Percentiles rank a stretch among this genome's conserved stretches.
Conservation (phyloP, 805 yeast species). For the Clavispora santaluciae region DNA sequence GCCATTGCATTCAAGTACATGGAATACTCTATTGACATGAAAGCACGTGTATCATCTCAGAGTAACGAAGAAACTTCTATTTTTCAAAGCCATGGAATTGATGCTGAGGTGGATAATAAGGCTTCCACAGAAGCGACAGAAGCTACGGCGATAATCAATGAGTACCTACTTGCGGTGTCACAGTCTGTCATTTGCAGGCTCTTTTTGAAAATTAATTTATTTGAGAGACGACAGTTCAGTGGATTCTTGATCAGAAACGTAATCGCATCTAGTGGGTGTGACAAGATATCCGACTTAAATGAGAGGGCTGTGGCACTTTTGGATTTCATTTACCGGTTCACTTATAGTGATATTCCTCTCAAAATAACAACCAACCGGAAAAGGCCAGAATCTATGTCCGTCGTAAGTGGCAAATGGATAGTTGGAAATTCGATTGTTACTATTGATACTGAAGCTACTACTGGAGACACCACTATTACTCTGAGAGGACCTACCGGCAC, state of each 20-base stretch:
- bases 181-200: constrained; percentile 65
- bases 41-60: constrained; percentile 5
- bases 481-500: constrained; percentile 68
- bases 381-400: not conserved
- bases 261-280: constrained; percentile 25
- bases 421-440: constrained; percentile 54
- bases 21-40: constrained; percentile 58
- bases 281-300: constrained; percentile 28
- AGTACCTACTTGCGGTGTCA: constrained; percentile 59
- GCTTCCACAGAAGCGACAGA: constrained; percentile 49
- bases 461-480: constrained; percentile 49
- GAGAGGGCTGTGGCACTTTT: constrained; percentile 57
- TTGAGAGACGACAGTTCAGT: constrained; percentile 55
- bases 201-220: constrained; percentile 60
- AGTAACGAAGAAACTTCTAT: not conserved
- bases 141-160: constrained; percentile 48
- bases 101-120: constrained; percentile 46
- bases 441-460: constrained; percentile 46
- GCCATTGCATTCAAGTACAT: constrained; percentile 79
- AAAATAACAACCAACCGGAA: constrained; percentile 26
- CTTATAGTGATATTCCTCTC: constrained; percentile 59
- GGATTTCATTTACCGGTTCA: constrained; percentile 64
- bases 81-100: constrained; percentile 32
- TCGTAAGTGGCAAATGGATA: constrained; percentile 46
- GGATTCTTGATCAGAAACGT: constrained; percentile 61